Percentiles rank a stretch among this genome's conserved stretches.
phyloP scores from a whole-genome alignment of 805 yeast genomes.

The Metschnikowia bowlesiae region DNA sequence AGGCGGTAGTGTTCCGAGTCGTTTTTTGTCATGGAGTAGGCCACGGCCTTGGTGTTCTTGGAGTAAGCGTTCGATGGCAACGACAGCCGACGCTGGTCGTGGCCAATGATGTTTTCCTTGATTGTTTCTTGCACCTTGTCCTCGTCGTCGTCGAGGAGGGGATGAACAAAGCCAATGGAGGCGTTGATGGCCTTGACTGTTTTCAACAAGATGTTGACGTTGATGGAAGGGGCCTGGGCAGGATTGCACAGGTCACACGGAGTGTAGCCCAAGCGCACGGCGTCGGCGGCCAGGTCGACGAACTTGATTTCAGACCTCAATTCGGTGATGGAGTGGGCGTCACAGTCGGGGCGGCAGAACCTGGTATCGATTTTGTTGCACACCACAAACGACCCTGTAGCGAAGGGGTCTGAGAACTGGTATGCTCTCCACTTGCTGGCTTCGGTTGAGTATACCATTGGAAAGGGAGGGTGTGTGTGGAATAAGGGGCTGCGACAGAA shows the following conservation, averaged over 20 bases:
- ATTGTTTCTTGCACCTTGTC: conserved; percentile 33
- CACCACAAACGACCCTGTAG: conserved; percentile 54
- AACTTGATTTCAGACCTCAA: conserved; percentile 45
- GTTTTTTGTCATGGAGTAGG: conserved; percentile 42
- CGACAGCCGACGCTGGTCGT: conserved; percentile 21
- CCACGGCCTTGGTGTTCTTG: conserved; percentile 3
- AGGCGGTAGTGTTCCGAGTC: conserved; percentile 66
- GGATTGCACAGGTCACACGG: conserved; percentile 60
- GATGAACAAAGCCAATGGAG: conserved; percentile 54
- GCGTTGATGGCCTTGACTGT: conserved; percentile 56
- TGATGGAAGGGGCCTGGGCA: conserved; percentile 39
- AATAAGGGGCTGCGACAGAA: background rate
- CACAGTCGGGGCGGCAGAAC: conserved; percentile 73
- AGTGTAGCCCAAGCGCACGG: conserved; percentile 40
- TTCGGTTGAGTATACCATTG: conserved; percentile 41
- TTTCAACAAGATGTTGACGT: conserved; percentile 39
- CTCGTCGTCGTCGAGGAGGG: conserved; percentile 44
- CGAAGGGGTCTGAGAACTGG: conserved; percentile 62
- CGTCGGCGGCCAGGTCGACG: conserved; percentile 38
- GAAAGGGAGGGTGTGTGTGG: background rate
- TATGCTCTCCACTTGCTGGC: conserved; percentile 57
- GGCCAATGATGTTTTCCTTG: conserved; percentile 32
- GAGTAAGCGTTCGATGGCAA: conserved; percentile 27
- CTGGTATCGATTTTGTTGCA: conserved; percentile 38
- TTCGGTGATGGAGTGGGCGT: conserved; percentile 40